Percentiles rank a stretch among this genome's conserved stretches.
Conservation (phyloP, 116 monocot genomes). For the Iris pallida region DNA sequence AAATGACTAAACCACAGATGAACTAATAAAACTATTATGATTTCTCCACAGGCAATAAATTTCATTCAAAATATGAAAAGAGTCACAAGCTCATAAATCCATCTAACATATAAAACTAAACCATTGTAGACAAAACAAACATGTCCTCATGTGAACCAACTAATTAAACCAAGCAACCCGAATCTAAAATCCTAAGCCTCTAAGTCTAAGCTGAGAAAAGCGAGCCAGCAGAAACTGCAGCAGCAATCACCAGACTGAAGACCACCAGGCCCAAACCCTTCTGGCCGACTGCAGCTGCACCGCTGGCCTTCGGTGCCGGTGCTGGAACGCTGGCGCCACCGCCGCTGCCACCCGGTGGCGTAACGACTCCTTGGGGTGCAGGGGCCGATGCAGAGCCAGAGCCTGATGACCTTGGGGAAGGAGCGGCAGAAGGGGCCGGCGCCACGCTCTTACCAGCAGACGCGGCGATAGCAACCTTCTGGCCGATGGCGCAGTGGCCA, state of each 20-base stretch:
- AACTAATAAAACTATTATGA: too few relatives aligned
- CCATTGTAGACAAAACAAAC: too few relatives aligned
- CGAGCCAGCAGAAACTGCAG: neutral
- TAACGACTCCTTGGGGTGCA: neutral
- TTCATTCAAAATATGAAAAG: too few relatives aligned
- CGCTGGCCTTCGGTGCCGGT: neutral
- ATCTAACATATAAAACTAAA: too few relatives aligned
- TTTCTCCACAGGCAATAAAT: too few relatives aligned
- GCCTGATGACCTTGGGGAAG: neutral
- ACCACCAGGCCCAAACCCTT: neutral
- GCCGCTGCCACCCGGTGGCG: neutral
- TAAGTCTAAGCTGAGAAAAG: too few relatives aligned
- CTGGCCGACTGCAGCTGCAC: neutral
- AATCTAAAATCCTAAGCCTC: too few relatives aligned
- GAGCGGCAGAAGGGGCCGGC: constrained; percentile 13
- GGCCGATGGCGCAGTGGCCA: constrained; percentile 39
- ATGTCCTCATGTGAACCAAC: too few relatives aligned
- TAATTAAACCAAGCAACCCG: too few relatives aligned
- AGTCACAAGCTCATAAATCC: too few relatives aligned
- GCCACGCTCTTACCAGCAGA: constrained; percentile 5
- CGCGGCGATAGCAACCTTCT: constrained; percentile 38
- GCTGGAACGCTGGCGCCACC: neutral
- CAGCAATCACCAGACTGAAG: neutral
- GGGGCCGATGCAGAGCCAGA: neutral
- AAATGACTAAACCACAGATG: too few relatives aligned